Evolutionary conservation across 352 stramenopile species (phyloP), one percentile per base, ranked within the genome.

Genomic region (Pythium folliculosum): DNA sequence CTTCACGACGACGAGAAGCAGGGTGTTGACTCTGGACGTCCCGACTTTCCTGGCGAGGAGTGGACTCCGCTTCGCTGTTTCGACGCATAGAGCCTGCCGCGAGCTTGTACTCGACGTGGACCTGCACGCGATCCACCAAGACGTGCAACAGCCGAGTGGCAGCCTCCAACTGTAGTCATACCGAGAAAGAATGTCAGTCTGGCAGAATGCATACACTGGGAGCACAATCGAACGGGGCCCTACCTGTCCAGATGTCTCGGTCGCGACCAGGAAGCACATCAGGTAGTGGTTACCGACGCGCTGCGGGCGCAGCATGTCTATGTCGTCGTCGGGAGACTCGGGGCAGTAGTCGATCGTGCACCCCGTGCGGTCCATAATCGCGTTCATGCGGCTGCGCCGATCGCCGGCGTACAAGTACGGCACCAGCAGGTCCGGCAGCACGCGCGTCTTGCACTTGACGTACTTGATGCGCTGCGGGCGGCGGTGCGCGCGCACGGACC

Each of bases 291-390:
- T 45, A 9, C 35, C 37, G 63, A 58, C 10, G 32, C 55, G 43
- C 40, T 80, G 37, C 56, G 57, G 1, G 70, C 71, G 76, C 40
- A 63, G 3, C 54, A 51, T 38, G 19, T 76, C 68, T 53, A 76
- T 65, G 35, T 78, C 62, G n/a, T 90, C 82, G 6, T 77, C 76
- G 0, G 84, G 80, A 0, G 80, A 87, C 48, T 84, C 61, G 5
- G 84, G 78, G 13, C 84, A 92, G 55, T 90, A 90, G 55, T 90
- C 80, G 35, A 92, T 81, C 14, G 77, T 81, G 47, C 78, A 89
- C 5, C 67, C 77, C 0, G 79, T 88, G 3, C 70, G 58, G 13
- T 70, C 63, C 50, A 81, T 80, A 54, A 92, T 90, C 2, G 59
- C 32, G 40, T 82, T 85, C 54, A 91, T 82, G 21, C 69, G 74